Evolutionary conservation across 257 asterid genomes (phyloP), one percentile per base, ranked within the genome.

Genomic region (Linderniella brevidens): DNA sequence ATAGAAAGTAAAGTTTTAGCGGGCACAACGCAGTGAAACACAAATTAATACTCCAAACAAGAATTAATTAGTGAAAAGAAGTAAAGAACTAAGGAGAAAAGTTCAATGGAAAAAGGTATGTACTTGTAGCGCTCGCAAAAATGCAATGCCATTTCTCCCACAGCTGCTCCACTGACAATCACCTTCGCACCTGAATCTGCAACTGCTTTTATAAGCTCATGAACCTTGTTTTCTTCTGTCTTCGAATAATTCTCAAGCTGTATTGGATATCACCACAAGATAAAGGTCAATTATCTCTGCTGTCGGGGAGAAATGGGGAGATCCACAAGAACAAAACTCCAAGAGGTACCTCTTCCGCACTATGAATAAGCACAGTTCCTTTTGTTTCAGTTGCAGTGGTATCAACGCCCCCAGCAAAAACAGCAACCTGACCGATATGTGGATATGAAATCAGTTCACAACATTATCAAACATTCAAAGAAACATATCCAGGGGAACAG

Each of bases 91-190:
- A 38, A 17, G 58, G 32, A 52, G 38, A 19, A 13, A 25, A 44
- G 46, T 48, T 14, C 52, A 35, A 25, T 25, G 32, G 32, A 25
- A 25, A 49, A 5, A 55, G 29, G 54, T 44, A 41, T 36, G 17
- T 88, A 88, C 98, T 75, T 84, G 78, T 84, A 88, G 17, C 96
- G 98, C 54, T 88, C 98, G 56, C 92, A 84, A 63, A 88, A 88
- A 71, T 88, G 98, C 58, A 84, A 70, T 48, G 98, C 99, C 99
- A 90, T 90, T 74, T 85, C 96, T 45, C 99, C 99, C 57, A 90
- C 92, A 42, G 93, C 77, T 51, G 71, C 69, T 62, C 99, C 96
- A 62, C 94, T 81, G 61, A 90, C 92, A 63, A 90, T 75, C 58
- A 90, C 85, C 71, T 75, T 75, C 1, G 99, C 99, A 68, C 99